Evolutionary conservation across 208 protist species (phyloP).

Genomic region (Wallacemonas collosoma): DNA sequence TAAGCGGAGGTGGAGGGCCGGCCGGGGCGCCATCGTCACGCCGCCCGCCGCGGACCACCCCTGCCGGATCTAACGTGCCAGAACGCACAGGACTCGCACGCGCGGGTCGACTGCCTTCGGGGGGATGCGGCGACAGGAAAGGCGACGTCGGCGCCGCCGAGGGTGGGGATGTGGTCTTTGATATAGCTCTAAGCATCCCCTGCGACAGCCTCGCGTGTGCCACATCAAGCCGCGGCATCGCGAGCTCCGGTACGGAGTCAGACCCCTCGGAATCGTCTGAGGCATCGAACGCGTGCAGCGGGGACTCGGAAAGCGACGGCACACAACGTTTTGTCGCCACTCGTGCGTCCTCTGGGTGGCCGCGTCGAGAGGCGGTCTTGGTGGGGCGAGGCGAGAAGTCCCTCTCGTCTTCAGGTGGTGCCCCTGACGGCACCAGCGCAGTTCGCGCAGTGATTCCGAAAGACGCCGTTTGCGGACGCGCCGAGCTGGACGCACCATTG

Average conservation of each 20-base stretch:
- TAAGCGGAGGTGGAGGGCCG: neutral
- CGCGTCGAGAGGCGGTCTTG: too few species aligned
- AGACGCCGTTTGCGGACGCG: neutral
- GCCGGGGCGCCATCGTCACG: too few species aligned
- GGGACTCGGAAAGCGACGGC: conserved; percentile 2
- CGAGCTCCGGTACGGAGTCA: neutral
- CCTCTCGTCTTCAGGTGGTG: neutral
- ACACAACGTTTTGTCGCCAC: neutral
- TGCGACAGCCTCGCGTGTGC: neutral
- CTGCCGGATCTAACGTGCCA: neutral
- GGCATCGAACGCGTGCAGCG: neutral
- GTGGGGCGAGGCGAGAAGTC: too few species aligned
- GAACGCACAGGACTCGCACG: neutral
- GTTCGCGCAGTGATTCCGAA: neutral
- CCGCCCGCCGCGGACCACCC: too few species aligned
- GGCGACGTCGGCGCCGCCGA: neutral
- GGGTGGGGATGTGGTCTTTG: neutral
- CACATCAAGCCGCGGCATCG: neutral
- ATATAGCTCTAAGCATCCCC: neutral
- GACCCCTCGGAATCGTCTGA: neutral
- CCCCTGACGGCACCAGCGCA: neutral
- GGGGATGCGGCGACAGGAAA: conserved; percentile 4
- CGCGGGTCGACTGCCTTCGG: neutral
- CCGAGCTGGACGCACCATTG: neutral
- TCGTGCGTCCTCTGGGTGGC: too few species aligned